A percentile compares a stretch with the other conserved stretches of the same genome.
Conservation (phyloP, 192 early-diverging fungal genomes). For the Entomortierella beljakovae region DNA sequence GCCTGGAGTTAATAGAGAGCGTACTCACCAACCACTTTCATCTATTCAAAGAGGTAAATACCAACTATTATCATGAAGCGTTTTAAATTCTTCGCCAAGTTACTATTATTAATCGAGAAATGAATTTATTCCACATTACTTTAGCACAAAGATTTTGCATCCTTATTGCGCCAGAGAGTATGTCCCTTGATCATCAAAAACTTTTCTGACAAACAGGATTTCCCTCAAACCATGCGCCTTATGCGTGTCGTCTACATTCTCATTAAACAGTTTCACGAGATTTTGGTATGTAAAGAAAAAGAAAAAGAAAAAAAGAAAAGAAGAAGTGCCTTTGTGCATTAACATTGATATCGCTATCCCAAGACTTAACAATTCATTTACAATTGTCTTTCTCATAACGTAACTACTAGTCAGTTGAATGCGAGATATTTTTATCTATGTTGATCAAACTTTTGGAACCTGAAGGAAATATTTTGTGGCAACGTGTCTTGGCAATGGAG, state of each 20-base stretch:
- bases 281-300: slow-evolving; percentile 72
- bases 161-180: slow-evolving; percentile 81
- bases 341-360: no score
- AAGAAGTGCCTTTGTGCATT: no score
- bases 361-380: no score
- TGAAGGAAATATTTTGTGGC: slow-evolving; percentile 79
- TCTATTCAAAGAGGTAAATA: slow-evolving; percentile 77
- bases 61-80: no score
- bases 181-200: slow-evolving; percentile 91
- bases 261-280: slow-evolving; percentile 79
- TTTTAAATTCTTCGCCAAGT: no score
- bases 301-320: no score
- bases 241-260: slow-evolving; percentile 84
- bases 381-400: not conserved
- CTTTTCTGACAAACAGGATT: slow-evolving; percentile 93
- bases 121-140: not conserved
- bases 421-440: slow-evolving; percentile 95
- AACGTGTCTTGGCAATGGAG: slow-evolving; percentile 84
- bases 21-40: slow-evolving; percentile 83
- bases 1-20: slow-evolving; percentile 94
- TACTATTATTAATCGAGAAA: no score
- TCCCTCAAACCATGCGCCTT: slow-evolving; percentile 84
- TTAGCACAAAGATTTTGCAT: slow-evolving; percentile 78
- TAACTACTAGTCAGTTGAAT: slow-evolving; percentile 77
- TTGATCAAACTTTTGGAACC: slow-evolving; percentile 85